Conservation (phyloP, 179 eudicot genomes). For the Beta lomatogona region DNA sequence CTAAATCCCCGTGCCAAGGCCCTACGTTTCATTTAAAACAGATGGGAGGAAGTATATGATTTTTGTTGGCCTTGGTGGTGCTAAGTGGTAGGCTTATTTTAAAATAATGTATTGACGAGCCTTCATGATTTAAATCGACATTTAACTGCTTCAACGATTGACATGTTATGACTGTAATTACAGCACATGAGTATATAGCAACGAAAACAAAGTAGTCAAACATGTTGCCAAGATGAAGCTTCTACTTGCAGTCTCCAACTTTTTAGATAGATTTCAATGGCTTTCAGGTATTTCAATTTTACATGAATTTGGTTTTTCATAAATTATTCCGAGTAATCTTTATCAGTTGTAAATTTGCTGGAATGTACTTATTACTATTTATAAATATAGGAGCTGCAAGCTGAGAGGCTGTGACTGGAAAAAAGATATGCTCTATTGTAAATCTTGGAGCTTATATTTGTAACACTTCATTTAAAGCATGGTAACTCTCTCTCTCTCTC, state of each 20-base stretch:
- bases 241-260: constrained; percentile 57
- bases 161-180: neutral
- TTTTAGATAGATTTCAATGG: constrained; percentile 68
- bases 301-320: too few relatives aligned
- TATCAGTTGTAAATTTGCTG: too few relatives aligned
- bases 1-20: too few relatives aligned
- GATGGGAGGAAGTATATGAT: too few relatives aligned
- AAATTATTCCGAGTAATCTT: too few relatives aligned
- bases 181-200: constrained; percentile 74
- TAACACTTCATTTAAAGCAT: constrained; percentile 68
- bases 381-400: constrained; percentile 55
- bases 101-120: too few relatives aligned
- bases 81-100: constrained; percentile 47
- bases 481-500: constrained; percentile 29
- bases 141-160: neutral
- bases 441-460: constrained; percentile 74
- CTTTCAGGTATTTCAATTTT: constrained; percentile 49
- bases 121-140: too few relatives aligned
- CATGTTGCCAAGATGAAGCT: constrained; percentile 69
- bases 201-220: constrained; percentile 48
- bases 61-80: constrained; percentile 56
- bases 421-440: constrained; percentile 47
- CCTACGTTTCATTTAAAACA: too few relatives aligned
- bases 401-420: constrained; percentile 74
- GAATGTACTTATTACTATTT: too few relatives aligned